Evolutionary conservation across 768 basidiomycete genomes (phyloP).

Genomic region (Boletus barrowsii): DNA sequence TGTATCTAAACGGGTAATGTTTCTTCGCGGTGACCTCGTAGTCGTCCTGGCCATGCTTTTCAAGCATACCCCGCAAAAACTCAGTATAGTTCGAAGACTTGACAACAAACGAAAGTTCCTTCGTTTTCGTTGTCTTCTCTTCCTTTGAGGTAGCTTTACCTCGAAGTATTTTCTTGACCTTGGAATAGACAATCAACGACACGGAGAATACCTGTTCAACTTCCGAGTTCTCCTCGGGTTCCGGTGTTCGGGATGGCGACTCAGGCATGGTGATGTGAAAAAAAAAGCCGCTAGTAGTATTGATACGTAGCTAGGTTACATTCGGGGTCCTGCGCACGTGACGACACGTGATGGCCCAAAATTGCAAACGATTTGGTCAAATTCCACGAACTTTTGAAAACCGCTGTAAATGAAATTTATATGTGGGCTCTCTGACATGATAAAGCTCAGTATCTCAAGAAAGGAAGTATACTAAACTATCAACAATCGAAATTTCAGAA

Average conservation of each 20-base stretch:
- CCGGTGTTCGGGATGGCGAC: background rate
- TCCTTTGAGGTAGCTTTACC: background rate
- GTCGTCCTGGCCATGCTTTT: background rate
- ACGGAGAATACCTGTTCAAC: background rate
- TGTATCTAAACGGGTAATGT: background rate
- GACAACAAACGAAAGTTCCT: background rate
- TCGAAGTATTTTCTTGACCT: slow-evolving; percentile 2
- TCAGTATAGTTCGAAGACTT: background rate
- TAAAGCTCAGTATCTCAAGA: too few relatives aligned
- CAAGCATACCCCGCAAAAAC: background rate
- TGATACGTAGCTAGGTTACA: background rate
- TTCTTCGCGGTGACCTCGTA: background rate
- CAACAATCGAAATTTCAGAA: too few relatives aligned
- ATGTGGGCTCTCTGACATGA: too few relatives aligned
- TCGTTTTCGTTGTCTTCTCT: background rate
- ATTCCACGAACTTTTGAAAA: background rate
- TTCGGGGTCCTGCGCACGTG: background rate
- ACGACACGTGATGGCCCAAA: background rate
- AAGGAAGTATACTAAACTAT: too few relatives aligned
- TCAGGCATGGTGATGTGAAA: background rate
- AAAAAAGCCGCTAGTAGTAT: background rate
- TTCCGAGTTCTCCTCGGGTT: background rate
- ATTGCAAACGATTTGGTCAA: background rate
- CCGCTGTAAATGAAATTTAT: too few relatives aligned
- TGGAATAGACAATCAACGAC: background rate